phyloP scores from a whole-genome alignment of 2,329 filamentous ascomycete genomes.

The Aspergillus neotritici region DNA sequence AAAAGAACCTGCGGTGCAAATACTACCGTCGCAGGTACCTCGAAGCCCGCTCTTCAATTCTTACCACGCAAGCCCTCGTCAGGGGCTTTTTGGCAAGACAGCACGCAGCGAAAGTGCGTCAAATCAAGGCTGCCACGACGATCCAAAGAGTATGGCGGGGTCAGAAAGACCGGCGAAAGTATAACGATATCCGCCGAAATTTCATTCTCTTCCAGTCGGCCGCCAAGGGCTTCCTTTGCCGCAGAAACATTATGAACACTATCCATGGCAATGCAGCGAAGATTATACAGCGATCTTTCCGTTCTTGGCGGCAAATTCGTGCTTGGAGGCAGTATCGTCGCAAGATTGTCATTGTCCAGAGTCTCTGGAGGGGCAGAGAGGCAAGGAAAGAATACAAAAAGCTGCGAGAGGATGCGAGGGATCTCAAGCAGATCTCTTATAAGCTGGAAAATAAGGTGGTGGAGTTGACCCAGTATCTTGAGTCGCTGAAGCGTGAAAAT shows the following conservation, averaged over 20 bases:
- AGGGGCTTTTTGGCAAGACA: conserved; percentile 74
- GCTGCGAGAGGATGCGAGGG: conserved; percentile 88
- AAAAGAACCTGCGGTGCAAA: conserved; percentile 94
- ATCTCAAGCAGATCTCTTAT: conserved; percentile 99
- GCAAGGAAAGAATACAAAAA: conserved; percentile 84
- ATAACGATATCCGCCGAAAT: conserved; percentile 71
- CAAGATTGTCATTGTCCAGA: conserved; percentile 86
- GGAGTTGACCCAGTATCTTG: conserved; percentile 88
- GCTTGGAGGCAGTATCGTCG: conserved; percentile 83
- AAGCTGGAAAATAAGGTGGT: conserved; percentile 99
- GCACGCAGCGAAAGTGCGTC: conserved; percentile 72
- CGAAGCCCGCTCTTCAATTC: conserved; percentile 73
- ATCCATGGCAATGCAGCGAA: conserved; percentile 85
- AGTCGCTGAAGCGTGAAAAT: conserved; percentile 90
- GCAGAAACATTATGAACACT: conserved; percentile 89
- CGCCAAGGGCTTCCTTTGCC: conserved; percentile 85
- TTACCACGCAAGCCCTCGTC: conserved; percentile 70
- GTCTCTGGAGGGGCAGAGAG: conserved; percentile 77
- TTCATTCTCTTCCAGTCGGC: conserved; percentile 82
- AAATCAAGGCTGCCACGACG: conserved; percentile 78
- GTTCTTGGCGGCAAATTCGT: conserved; percentile 69
- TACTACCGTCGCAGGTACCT: conserved; percentile 92
- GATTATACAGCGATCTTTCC: conserved; percentile 86
- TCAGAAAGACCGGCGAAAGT: conserved; percentile 78
- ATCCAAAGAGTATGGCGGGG: conserved; percentile 96